Percentiles rank a stretch among this genome's conserved stretches.
Evolutionary conservation across 495 filamentous ascomycete genomes (phyloP).

Genomic region (Xylaria telfairii): DNA sequence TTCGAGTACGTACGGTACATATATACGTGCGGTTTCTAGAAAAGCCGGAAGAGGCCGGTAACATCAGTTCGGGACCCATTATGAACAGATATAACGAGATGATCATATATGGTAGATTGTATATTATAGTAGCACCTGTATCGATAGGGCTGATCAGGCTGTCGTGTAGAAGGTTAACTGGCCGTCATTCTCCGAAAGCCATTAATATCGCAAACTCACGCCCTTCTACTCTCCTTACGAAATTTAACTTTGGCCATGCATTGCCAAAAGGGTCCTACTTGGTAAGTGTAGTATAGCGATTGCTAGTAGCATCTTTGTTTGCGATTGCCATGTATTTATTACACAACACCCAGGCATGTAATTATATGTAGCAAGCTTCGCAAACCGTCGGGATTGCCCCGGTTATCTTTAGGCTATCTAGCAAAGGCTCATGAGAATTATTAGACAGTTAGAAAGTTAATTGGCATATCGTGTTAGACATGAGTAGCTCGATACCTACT

Average conservation of each 20-base stretch:
- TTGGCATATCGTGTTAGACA: neutral
- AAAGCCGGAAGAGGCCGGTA: neutral
- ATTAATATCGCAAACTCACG: neutral
- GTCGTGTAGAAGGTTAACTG: neutral
- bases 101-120: neutral
- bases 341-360: too few species aligned
- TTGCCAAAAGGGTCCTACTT: too few species aligned
- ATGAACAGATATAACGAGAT: neutral
- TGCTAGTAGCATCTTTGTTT: too few species aligned
- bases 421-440: neutral
- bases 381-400: neutral
- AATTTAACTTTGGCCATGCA: conserved; percentile 9
- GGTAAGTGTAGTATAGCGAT: neutral
- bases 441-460: neutral
- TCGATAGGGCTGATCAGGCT: neutral
- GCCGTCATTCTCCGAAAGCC: neutral
- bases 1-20: neutral
- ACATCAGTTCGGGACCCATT: neutral
- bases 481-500: neutral
- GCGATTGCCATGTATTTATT: too few species aligned
- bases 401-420: neutral
- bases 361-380: neutral
- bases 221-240: neutral
- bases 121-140: neutral
- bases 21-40: neutral